Evolutionary conservation across 2,329 filamentous ascomycete species (phyloP), one percentile per base, ranked within the genome.

Genomic region (Tolypocladium amazonense): DNA sequence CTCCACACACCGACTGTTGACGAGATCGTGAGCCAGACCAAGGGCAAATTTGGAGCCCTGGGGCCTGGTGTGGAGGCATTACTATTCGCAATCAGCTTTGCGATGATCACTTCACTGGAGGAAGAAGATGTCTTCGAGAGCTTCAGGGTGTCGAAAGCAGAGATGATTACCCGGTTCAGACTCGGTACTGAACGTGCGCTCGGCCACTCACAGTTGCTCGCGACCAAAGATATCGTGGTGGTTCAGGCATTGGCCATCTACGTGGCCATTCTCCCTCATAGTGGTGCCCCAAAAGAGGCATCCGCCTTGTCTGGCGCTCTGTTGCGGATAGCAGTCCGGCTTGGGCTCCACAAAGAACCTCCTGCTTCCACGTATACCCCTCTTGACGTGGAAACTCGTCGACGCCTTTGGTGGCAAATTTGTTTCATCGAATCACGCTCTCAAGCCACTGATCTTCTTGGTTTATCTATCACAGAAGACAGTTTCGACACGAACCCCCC

Each of bases 401-500:
- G 65, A 37, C 64, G 67, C 12, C 30, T 70, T 0, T 70, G 68
- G 67, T 69, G 68, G 67, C 69, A 71, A 12, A 65, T 71, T 9
- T 68, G 67, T 55, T 69, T 71, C 47, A 50, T 71, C 3, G 67
- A 71, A 39, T 69, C 67, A 2, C 59, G 61, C 43, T 56, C 35
- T 1, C 43, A 55, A 27, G 62, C 60, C 8, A 50, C 60, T 0
- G 61, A 57, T 1, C 50, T 65, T 1, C 56, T 58, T n/a, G 66
- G 66, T 2, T 41, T 69, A 1, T 65, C 64, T 1, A 55, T 68
- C n/a, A 61, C 63, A 5, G 60, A 62, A n/a, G 43, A 43, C 0
- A 63, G 60, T 2, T 79, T 75, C 35, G 73, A 79, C 58, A 77
- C 76, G 0, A 65, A 71, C n/a, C 65, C 75, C 8, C 79, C 79